Evolutionary conservation across 1,284 basidiomycete genomes (phyloP), one percentile per base, ranked within the genome.

Genomic region (Acaromyces ingoldii): DNA sequence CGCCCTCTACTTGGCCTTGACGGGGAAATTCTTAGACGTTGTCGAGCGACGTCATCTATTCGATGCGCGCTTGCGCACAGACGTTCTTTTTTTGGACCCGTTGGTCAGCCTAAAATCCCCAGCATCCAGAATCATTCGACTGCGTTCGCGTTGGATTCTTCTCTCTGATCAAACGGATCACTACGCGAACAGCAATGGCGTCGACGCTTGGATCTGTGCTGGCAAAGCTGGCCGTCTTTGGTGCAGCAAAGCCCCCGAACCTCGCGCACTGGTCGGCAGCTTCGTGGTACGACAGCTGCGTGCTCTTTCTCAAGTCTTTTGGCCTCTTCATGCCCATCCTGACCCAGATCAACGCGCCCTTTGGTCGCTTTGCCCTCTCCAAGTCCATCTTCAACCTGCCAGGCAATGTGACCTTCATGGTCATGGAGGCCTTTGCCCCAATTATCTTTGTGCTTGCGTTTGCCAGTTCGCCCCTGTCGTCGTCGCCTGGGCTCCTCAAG

Each of bases 361-460:
- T 90, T 73, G 89, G 89, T 9, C 80, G 86, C 0, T 91, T 91
- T 69, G 71, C 83, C 0, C 58, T 76, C 10, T 63, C 80, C 47
- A 80, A 78, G 13, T 24, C 33, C 44, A 73, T 78, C 46, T 77
- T 83, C 40, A 75, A 82, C 19, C 63, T 86, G 6, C 80, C 85
- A 60, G 79, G 78, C 9, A 78, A 78, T 51, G n/a, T 76, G 5
- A 79, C 85, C 28, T 92, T 90, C 89, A 85, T 89, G 24, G 36
- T 82, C 44, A 92, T 92, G 89, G 90, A 93, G 76, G 77, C 88
- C 37, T 80, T 87, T n/a, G 82, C 88, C 2, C 88, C 89, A 6
- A 49, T 83, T 59, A 65, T 73, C n/a, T 84, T 87, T 68, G 40
- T 60, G 19, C 56, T 63, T 19, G 44, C 60, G 31, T 41, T 53